Evolutionary conservation across 305 asterid species (phyloP), one percentile per base, ranked within the genome.

Genomic region (Coffea humblotiana): DNA sequence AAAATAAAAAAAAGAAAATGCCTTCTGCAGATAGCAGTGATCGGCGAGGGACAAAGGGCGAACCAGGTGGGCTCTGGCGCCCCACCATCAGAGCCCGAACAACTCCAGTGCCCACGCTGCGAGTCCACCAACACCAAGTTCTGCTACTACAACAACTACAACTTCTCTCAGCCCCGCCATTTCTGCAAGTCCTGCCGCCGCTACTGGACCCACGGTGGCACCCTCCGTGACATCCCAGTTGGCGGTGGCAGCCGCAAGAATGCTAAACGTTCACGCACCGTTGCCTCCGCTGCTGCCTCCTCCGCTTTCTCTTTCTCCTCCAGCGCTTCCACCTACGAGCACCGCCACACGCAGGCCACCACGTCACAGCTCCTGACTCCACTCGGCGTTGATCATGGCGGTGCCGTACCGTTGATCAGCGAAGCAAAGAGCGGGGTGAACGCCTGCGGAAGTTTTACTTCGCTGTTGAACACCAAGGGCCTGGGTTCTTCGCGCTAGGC

Each of bases 141-240:
- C 78, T 94, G 98, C 84, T 92, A 94, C 94, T 92, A 94, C 91
- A 94, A 94, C 92, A 93, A 93, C 92, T 92, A 93, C 85, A 93
- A 93, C 85, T 93, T 88, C 89, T 92, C 98, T 6, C 96, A 93
- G 90, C 96, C 98, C 0, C 93, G 97, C 49, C 97, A 94, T 81
- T 94, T 94, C 85, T 92, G 97, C 90, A 92, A 91, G 89, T 80
- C 93, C 1, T 94, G 97, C 90, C 97, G 98, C 82, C 95, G 96
- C 78, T 92, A 94, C 91, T 94, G 98, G 97, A 94, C 97, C 10
- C 97, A 90, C 87, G 96, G 97, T 6, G 97, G 97, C 8, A 91
- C 97, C 32, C 93, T 94, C 79, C 96, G 97, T 2, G 98, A 92
- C 88, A 90, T 92, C 71, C 97, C 98, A 0, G 84, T 94, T 63